Evolutionary conservation across 2,329 filamentous ascomycete genomes (phyloP).

Genomic region (Zymoseptoria passerinii): DNA sequence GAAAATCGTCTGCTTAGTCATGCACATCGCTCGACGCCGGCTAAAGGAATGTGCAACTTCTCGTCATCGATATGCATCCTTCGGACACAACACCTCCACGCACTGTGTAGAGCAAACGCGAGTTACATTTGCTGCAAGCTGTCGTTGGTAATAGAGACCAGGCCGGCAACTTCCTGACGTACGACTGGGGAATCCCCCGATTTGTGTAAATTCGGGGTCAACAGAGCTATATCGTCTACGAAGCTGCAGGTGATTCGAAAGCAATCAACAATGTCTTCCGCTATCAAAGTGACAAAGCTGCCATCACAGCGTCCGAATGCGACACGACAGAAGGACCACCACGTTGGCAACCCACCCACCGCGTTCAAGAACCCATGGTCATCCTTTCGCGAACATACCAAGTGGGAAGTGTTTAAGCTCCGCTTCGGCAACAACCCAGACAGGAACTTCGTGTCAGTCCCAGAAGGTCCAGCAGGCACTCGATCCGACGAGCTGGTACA

Average conservation of each 20-base stretch:
- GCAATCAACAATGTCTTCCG: conserved; percentile 2
- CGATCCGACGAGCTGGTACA: conserved; percentile 35
- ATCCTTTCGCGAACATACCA: conserved; percentile 26
- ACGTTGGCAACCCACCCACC: conserved; percentile 37
- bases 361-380: conserved; percentile 45
- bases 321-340: conserved; percentile 28
- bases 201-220: background rate
- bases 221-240: background rate
- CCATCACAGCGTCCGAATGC: conserved; percentile 12
- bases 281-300: conserved; percentile 3
- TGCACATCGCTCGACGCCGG: background rate
- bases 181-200: background rate
- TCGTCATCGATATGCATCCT: background rate
- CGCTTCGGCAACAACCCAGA: conserved; percentile 31
- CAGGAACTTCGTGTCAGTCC: conserved; percentile 42
- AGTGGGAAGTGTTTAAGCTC: conserved; percentile 25
- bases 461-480: conserved; percentile 25
- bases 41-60: background rate
- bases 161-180: background rate
- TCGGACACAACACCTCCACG: background rate
- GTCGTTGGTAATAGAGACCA: background rate
- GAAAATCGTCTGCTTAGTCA: background rate
- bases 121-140: background rate
- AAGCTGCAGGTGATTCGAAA: background rate
- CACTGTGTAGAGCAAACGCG: background rate